phyloP scores from a whole-genome alignment of 2,329 filamentous ascomycete genomes.

The Curvularia lunata region DNA sequence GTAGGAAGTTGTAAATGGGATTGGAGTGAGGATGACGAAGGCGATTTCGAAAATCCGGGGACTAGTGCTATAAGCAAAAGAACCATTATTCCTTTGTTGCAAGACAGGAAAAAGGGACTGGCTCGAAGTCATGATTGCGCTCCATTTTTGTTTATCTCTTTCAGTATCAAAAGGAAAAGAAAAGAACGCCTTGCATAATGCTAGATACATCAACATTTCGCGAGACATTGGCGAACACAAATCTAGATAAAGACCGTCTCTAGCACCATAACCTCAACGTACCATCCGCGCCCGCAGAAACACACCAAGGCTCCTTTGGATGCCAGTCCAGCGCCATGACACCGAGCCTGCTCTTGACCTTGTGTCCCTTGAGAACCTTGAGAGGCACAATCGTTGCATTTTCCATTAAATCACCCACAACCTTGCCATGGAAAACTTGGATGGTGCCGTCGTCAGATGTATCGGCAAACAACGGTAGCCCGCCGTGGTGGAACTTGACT shows the following conservation, averaged over 20 bases:
- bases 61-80: neutral
- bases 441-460: constrained; percentile 92
- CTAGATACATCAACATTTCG: neutral
- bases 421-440: constrained; percentile 96
- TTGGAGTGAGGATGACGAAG: neutral
- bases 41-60: neutral
- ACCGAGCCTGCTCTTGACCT: constrained; percentile 82
- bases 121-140: neutral
- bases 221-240: neutral
- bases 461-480: constrained; percentile 86
- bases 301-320: constrained; percentile 88
- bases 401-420: constrained; percentile 92
- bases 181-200: constrained; percentile 3
- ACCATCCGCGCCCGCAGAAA: constrained; percentile 92
- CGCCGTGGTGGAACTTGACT: constrained; percentile 82
- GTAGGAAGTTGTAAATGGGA: constrained; percentile 75
- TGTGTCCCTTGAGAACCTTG: constrained; percentile 91
- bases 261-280: constrained; percentile 82
- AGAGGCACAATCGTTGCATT: constrained; percentile 95
- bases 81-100: neutral
- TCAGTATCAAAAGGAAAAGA: neutral
- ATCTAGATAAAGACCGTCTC: neutral
- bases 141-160: neutral
- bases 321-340: constrained; percentile 98
- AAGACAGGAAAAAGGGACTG: neutral